Conservation (phyloP, 2,329 filamentous ascomycete species). For the Lachnellula occidentalis region DNA sequence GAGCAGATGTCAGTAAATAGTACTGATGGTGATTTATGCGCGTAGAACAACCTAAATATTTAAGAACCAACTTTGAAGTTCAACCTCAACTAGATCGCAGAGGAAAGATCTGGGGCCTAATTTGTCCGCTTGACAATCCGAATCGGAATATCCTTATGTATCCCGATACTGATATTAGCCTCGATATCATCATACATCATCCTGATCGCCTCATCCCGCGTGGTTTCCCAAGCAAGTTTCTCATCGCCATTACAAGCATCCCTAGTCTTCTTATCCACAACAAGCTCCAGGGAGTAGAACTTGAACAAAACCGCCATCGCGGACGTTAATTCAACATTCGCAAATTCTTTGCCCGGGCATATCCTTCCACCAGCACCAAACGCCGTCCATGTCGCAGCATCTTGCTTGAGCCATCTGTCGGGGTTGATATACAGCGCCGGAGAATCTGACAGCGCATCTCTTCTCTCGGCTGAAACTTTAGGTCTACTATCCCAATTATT, state of each 20-base stretch:
- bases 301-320: conserved; percentile 1
- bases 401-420: neutral
- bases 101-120: too few species aligned
- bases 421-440: conserved; percentile 1
- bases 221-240: conserved; percentile 1
- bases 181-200: conserved; percentile 4
- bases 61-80: too few species aligned
- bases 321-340: neutral
- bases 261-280: neutral
- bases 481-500: conserved; percentile 1
- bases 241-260: conserved; percentile 1
- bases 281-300: conserved; percentile 2
- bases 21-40: too few species aligned
- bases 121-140: neutral
- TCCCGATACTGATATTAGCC: conserved; percentile 2
- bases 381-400: neutral
- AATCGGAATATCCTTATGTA: conserved; percentile 1
- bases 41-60: too few species aligned
- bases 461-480: neutral
- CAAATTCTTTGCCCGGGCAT: conserved; percentile 1
- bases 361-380: conserved; percentile 1
- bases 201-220: conserved; percentile 1
- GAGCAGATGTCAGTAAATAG: too few species aligned
- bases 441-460: neutral
- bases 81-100: too few species aligned